Conservation (phyloP, 2,329 filamentous ascomycete genomes). For the Endoconidiophora laricicola region DNA sequence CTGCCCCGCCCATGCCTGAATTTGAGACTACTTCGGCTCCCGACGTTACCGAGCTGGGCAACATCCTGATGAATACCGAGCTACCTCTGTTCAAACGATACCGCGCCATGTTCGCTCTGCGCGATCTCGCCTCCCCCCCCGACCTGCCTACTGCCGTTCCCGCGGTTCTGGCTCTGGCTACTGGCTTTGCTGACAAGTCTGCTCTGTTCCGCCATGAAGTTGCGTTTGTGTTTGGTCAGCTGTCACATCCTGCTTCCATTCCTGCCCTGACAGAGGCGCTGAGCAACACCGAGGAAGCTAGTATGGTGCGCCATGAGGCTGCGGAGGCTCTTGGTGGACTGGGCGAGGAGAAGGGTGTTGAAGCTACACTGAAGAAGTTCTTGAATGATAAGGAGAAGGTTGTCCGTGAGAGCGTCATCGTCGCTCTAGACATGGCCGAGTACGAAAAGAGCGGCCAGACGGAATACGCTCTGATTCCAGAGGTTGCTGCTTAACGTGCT, state of each 20-base stretch:
- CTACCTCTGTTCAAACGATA: slow-evolving; percentile 82
- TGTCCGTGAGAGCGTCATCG: slow-evolving; percentile 84
- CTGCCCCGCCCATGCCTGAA: slow-evolving; percentile 72
- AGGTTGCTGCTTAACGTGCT: slow-evolving; percentile 27
- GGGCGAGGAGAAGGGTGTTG: slow-evolving; percentile 84
- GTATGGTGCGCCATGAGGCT: slow-evolving; percentile 96
- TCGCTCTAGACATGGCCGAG: slow-evolving; percentile 94
- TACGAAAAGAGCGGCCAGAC: slow-evolving; percentile 78
- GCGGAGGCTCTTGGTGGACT: slow-evolving; percentile 90
- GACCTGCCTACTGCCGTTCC: slow-evolving; percentile 76
- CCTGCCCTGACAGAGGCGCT: slow-evolving; percentile 68
- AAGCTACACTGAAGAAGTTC: slow-evolving; percentile 68
- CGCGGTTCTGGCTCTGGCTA: slow-evolving; percentile 73
- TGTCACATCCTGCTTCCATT: slow-evolving; percentile 92
- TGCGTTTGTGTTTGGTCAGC: slow-evolving; percentile 92
- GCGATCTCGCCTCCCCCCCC: slow-evolving; percentile 85
- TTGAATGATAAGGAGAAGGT: slow-evolving; percentile 83
- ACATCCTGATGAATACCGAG: slow-evolving; percentile 59
- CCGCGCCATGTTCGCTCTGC: slow-evolving; percentile 92
- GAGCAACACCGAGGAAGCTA: slow-evolving; percentile 63
- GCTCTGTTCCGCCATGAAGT: slow-evolving; percentile 95
- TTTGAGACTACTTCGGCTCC: slow-evolving; percentile 32
- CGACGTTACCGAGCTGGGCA: slow-evolving; percentile 53
- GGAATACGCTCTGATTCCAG: slow-evolving; percentile 84
- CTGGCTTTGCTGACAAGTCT: slow-evolving; percentile 69